These are phyloP conservation scores for Millerozyma miso DNA, from an alignment of 805 yeast genomes.

Conservation along the genomic window DNA sequence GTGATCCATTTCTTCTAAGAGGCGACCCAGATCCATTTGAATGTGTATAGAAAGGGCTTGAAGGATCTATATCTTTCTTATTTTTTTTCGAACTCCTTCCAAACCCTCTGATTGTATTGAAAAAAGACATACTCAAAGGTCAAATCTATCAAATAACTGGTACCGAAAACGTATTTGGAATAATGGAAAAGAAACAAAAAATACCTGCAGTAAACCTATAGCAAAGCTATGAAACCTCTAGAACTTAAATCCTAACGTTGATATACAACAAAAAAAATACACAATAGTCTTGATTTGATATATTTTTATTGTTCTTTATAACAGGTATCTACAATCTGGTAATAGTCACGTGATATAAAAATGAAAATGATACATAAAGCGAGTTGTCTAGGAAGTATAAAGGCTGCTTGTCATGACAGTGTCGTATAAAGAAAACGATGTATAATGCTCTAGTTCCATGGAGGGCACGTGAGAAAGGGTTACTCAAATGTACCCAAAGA, in stretches of 20 bases:
- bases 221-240: not conserved
- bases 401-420: not conserved
- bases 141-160: not conserved
- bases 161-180: too few species aligned
- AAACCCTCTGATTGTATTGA: slow-evolving; percentile 45
- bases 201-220: slow-evolving; percentile 23
- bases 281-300: too few species aligned
- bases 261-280: too few species aligned
- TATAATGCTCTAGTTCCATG: not conserved
- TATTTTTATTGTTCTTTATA: too few species aligned
- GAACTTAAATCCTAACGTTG: not conserved
- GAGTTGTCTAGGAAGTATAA: not conserved
- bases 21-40: slow-evolving; percentile 31
- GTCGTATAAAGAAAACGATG: not conserved
- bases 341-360: slow-evolving; percentile 1
- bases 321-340: too few species aligned
- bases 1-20: slow-evolving; percentile 32
- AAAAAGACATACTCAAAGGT: slow-evolving; percentile 35
- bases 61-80: slow-evolving; percentile 33
- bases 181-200: slow-evolving; percentile 19
- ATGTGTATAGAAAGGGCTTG: slow-evolving; percentile 29
- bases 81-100: slow-evolving; percentile 44
- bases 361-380: not conserved
- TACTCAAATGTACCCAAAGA: slow-evolving; percentile 50
- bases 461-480: not conserved